Evolutionary conservation across 805 yeast species (phyloP).

Genomic region (baker's yeast (Saccharomyces cerevisiae)): DNA sequence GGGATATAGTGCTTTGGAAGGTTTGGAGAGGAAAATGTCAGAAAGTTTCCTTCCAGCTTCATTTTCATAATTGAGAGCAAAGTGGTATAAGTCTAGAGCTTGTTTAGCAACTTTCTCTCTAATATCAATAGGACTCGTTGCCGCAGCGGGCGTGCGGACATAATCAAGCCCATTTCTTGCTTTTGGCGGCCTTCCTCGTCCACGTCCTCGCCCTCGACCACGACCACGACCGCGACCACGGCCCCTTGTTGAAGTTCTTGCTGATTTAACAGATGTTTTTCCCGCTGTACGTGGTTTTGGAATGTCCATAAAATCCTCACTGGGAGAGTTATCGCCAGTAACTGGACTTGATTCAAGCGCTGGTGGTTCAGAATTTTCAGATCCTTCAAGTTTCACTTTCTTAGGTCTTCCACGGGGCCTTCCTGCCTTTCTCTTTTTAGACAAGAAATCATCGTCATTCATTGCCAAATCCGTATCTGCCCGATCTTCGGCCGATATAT

Average conservation of each 20-base stretch:
- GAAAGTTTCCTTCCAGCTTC: slow-evolving; percentile 40
- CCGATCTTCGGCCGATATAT: slow-evolving; percentile 1
- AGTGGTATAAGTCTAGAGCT: slow-evolving; percentile 38
- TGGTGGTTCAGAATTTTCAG: slow-evolving; percentile 7
- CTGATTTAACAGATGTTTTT: slow-evolving; percentile 22
- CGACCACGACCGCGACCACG: slow-evolving; percentile 10
- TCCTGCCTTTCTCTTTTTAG: slow-evolving; percentile 18
- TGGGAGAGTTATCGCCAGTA: slow-evolving; percentile 2
- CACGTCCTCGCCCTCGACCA: slow-evolving; percentile 19
- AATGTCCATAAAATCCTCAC: neutral
- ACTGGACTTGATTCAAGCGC: neutral
- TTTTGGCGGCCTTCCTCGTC: slow-evolving; percentile 15
- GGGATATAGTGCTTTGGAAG: slow-evolving; percentile 68
- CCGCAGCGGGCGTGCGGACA: slow-evolving; percentile 12
- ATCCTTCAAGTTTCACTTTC: slow-evolving; percentile 11
- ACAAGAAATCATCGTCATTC: slow-evolving; percentile 7
- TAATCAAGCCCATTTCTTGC: slow-evolving; percentile 19
- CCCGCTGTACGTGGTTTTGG: slow-evolving; percentile 13
- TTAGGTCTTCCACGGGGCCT: slow-evolving; percentile 15
- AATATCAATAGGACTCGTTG: slow-evolving; percentile 19
- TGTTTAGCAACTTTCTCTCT: slow-evolving; percentile 18
- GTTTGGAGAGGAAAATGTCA: slow-evolving; percentile 59
- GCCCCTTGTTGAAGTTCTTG: slow-evolving; percentile 14
- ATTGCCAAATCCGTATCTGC: slow-evolving; percentile 5
- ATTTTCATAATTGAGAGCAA: slow-evolving; percentile 35